These are phyloP conservation scores for Wallacemonas sp. DNA, from an alignment of 208 protist genomes.

Conservation along the genomic window DNA sequence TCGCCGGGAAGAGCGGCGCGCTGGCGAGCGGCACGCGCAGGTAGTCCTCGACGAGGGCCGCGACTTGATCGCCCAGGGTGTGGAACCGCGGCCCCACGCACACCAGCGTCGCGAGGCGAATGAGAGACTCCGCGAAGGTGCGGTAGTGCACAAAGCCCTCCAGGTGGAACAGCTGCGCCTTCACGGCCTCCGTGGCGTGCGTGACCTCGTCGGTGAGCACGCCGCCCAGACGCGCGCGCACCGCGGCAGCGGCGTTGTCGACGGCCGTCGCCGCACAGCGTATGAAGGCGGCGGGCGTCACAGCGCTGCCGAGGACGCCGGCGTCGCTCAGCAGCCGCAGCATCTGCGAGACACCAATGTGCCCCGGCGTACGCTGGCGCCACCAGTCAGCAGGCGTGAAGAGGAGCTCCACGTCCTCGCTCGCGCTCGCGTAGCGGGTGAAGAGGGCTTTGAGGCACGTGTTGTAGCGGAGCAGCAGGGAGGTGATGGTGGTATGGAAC, in stretches of 20 bases:
- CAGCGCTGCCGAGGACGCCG: conserved; percentile 45
- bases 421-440: conserved; percentile 35
- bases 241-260: not conserved
- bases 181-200: conserved; percentile 1
- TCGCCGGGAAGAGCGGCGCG: conserved; percentile 53
- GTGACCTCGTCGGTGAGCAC: conserved; percentile 15
- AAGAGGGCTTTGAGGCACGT: conserved; percentile 66
- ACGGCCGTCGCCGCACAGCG: conserved; percentile 48
- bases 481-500: conserved; percentile 27
- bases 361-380: conserved; percentile 66
- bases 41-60: conserved; percentile 44
- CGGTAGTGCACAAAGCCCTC: conserved; percentile 72
- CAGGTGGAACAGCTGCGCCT: conserved; percentile 27
- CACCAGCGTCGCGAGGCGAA: conserved; percentile 61
- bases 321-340: conserved; percentile 70
- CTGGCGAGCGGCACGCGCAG: conserved; percentile 13
- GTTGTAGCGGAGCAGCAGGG: conserved; percentile 78
- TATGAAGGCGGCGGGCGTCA: conserved; percentile 54
- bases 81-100: conserved; percentile 38
- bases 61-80: conserved; percentile 46
- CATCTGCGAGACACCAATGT: conserved; percentile 60
- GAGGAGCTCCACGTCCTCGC: conserved; percentile 50
- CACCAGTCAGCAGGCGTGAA: conserved; percentile 75
- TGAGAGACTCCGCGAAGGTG: conserved; percentile 79
- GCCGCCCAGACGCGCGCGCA: conserved; percentile 11